These are phyloP conservation scores for Cardamine occulta DNA, from an alignment of 345 rosid genomes.

Conservation along the genomic window DNA sequence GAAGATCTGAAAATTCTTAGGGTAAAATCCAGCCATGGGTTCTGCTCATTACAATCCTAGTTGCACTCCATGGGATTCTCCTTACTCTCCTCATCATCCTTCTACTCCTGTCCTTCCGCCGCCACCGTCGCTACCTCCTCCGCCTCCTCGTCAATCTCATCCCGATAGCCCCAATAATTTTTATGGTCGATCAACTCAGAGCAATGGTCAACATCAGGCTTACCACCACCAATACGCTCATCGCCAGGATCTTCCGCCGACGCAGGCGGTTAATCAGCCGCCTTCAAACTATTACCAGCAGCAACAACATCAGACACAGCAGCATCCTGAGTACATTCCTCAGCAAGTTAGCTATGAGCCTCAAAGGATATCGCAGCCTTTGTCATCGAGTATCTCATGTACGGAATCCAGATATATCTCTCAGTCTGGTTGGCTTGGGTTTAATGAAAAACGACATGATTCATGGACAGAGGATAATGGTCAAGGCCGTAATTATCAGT, in stretches of 20 bases:
- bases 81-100: constrained; percentile 46
- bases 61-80: constrained; percentile 51
- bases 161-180: constrained; percentile 40
- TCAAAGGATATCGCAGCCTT: constrained; percentile 38
- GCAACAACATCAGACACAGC: constrained; percentile 38
- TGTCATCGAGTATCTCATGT: constrained; percentile 28
- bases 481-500: constrained; percentile 43
- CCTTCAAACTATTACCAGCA: constrained; percentile 37
- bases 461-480: constrained; percentile 40
- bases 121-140: constrained; percentile 34
- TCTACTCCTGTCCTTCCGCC: constrained; percentile 34
- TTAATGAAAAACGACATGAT: constrained; percentile 36
- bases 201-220: constrained; percentile 14
- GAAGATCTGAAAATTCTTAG: not conserved
- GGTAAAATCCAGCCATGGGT: constrained; percentile 47
- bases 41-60: constrained; percentile 49
- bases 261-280: constrained; percentile 21
- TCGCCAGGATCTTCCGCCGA: constrained; percentile 40
- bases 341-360: constrained; percentile 48
- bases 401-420: constrained; percentile 38
- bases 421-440: constrained; percentile 41
- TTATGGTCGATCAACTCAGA: constrained; percentile 26
- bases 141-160: constrained; percentile 37
- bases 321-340: constrained; percentile 43
- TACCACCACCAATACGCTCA: constrained; percentile 36